These are phyloP conservation scores for Arctium lappa DNA, from an alignment of 129 eudicot species.

Conservation along the genomic window DNA sequence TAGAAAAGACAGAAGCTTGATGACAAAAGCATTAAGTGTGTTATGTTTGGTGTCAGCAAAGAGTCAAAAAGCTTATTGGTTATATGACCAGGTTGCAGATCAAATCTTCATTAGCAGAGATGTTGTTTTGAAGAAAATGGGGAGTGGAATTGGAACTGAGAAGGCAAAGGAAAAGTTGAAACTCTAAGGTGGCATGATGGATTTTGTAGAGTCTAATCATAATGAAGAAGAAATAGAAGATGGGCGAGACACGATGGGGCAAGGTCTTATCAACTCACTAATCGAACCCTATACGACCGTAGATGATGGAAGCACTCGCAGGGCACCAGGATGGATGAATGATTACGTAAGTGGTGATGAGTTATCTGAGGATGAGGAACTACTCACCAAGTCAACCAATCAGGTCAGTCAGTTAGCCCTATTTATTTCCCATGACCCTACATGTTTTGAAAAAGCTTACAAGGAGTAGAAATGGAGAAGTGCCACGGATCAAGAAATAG, in stretches of 20 bases:
- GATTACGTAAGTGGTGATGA: background rate
- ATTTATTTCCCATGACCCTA: no score
- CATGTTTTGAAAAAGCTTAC: no score
- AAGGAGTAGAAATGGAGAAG: background rate
- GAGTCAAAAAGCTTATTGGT: background rate
- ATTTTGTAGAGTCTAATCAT: background rate
- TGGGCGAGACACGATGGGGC: background rate
- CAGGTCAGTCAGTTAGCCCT: no score
- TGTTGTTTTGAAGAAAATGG: background rate
- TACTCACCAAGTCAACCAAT: no score
- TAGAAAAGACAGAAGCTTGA: no score
- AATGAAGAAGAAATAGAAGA: background rate
- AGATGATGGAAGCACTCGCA: background rate
- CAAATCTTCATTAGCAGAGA: background rate
- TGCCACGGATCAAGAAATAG: constrained; percentile 18
- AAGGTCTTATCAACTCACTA: background rate
- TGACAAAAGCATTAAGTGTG: no score
- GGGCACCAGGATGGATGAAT: background rate
- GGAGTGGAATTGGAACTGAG: background rate
- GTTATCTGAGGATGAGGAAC: background rate
- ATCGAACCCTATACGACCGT: background rate
- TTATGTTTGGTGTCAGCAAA: background rate
- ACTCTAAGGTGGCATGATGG: background rate
- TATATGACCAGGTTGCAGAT: background rate
- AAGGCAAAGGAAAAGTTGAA: background rate